Conservation (phyloP, 2,329 filamentous ascomycete species). For the Sclerotinia spermophila region DNA sequence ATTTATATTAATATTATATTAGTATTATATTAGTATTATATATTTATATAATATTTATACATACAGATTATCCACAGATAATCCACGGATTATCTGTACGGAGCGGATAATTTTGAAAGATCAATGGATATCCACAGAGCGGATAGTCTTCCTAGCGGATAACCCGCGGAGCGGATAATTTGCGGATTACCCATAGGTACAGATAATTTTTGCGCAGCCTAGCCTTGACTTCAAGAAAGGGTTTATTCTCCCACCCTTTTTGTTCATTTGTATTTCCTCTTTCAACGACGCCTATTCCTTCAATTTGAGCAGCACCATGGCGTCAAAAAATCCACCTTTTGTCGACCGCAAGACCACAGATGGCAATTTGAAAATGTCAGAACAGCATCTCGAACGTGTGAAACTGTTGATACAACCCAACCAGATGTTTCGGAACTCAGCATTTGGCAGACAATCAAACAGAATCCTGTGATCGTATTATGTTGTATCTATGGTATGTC, state of each 20-base stretch:
- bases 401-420: background rate
- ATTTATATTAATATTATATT: too few species aligned
- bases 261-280: background rate
- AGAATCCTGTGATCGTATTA: background rate
- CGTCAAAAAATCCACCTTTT: background rate
- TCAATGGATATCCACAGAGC: too few species aligned
- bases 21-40: too few species aligned
- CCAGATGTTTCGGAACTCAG: background rate
- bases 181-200: background rate
- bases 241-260: background rate
- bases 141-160: too few species aligned
- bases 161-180: background rate
- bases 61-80: too few species aligned
- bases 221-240: background rate
- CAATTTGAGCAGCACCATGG: background rate
- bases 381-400: background rate
- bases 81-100: too few species aligned
- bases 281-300: background rate
- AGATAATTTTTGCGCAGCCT: too few species aligned
- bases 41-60: too few species aligned
- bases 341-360: background rate
- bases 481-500: conserved; percentile 5
- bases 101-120: too few species aligned
- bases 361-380: background rate
- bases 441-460: background rate